These are phyloP conservation scores for Colletotrichum sojae DNA, from an alignment of 2,329 filamentous ascomycete species.

Conservation along the genomic window DNA sequence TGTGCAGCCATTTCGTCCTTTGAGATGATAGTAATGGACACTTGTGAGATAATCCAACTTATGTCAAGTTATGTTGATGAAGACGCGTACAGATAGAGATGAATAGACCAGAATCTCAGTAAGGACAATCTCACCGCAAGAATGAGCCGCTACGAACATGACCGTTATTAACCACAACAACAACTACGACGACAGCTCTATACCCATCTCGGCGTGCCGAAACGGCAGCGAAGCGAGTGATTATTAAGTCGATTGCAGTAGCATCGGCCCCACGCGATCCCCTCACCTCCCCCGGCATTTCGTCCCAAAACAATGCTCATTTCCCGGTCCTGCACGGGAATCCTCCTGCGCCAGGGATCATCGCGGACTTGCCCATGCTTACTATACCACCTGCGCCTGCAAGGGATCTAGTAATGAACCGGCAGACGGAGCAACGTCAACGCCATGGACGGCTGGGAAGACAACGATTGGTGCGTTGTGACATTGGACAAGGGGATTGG, in stretches of 20 bases:
- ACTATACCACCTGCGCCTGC: neutral
- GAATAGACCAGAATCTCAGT: neutral
- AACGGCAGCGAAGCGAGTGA: slow-evolving; percentile 9
- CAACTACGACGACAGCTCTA: neutral
- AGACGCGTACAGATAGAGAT: neutral
- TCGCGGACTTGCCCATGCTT: neutral
- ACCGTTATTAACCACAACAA: neutral
- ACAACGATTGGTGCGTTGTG: slow-evolving; percentile 20
- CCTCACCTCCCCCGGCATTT: slow-evolving; percentile 10
- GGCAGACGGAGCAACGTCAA: slow-evolving; percentile 9
- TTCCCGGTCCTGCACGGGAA: slow-evolving; percentile 18
- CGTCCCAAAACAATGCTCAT: slow-evolving; percentile 25
- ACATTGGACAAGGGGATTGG: slow-evolving; percentile 2
- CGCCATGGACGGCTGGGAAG: slow-evolving; percentile 6
- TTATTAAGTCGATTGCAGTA: slow-evolving; percentile 1
- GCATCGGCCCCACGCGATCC: slow-evolving; percentile 23
- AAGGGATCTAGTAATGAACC: slow-evolving; percentile 8
- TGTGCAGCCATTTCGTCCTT: too few species aligned
- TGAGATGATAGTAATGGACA: neutral
- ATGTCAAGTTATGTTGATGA: neutral
- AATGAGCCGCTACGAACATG: neutral
- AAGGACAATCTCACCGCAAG: neutral
- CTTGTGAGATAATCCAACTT: neutral
- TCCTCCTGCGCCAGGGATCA: slow-evolving; percentile 19
- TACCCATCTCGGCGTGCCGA: neutral